These are phyloP conservation scores for Discostella stelligeroides DNA, from an alignment of 108 stramenopile genomes.

Conservation along the genomic window DNA sequence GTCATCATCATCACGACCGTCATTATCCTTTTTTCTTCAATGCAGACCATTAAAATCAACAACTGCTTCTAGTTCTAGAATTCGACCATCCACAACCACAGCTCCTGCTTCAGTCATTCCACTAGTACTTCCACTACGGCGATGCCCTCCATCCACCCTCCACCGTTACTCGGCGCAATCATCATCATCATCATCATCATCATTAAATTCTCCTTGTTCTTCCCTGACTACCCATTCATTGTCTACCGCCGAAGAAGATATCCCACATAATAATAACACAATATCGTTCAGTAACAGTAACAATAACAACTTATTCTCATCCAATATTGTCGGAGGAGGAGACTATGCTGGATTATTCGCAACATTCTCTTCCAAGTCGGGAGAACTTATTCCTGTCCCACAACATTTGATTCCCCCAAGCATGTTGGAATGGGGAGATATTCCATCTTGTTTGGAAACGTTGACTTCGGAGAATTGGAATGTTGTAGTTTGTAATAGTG, in stretches of 20 bases:
- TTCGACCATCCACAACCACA: no score
- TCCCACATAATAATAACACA: background rate
- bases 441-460: conserved; percentile 24
- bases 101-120: no score
- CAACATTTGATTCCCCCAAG: conserved; percentile 63
- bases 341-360: conserved; percentile 77
- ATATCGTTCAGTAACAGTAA: no score
- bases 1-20: no score
- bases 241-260: background rate
- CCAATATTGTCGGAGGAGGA: conserved; percentile 59
- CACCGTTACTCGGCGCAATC: no score
- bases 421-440: conserved; percentile 84
- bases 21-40: no score
- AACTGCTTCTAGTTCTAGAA: no score
- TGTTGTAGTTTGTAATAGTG: background rate
- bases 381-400: conserved; percentile 69
- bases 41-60: no score
- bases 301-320: background rate
- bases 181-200: no score
- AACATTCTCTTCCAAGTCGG: conserved; percentile 55
- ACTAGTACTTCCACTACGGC: no score
- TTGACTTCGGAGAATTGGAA: conserved; percentile 17
- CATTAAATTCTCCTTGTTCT: background rate
- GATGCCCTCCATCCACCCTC: no score
- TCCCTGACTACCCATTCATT: background rate